Percentiles rank a stretch among this genome's conserved stretches.
Conservation (phyloP, 2,329 filamentous ascomycete species). For the Diaporthe eres region DNA sequence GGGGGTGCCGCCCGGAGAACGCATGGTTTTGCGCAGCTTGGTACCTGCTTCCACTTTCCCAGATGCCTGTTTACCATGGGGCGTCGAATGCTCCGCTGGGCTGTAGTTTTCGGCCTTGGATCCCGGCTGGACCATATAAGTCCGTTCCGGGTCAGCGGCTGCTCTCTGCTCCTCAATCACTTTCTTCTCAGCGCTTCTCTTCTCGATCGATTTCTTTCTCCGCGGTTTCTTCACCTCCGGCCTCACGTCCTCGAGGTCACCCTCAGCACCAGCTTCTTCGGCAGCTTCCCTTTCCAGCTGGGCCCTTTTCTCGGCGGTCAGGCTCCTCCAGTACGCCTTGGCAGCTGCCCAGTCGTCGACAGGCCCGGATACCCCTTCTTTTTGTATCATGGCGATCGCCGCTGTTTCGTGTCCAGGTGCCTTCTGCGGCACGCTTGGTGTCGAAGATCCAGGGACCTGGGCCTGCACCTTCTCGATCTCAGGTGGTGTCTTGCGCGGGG, state of each 20-base stretch:
- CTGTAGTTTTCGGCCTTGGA: conserved; percentile 44
- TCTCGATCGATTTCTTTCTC: conserved; percentile 58
- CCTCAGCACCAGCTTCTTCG: conserved; percentile 66
- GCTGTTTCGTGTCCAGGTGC: conserved; percentile 1
- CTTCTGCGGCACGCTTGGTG: conserved; percentile 8
- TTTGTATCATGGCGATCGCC: background rate
- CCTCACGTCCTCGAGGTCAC: conserved; percentile 57
- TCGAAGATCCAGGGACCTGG: background rate
- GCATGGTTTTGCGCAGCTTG: conserved; percentile 64
- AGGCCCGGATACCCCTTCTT: conserved; percentile 14
- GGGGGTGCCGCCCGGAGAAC: conserved; percentile 47
- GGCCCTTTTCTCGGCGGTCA: conserved; percentile 74
- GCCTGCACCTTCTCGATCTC: conserved; percentile 17
- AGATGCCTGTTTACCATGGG: conserved; percentile 40
- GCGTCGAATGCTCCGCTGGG: conserved; percentile 34
- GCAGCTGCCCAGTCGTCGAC: conserved; percentile 75
- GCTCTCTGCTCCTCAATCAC: conserved; percentile 55
- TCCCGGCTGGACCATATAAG: conserved; percentile 51
- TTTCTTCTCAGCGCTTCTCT: conserved; percentile 56
- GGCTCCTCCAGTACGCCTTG: conserved; percentile 78
- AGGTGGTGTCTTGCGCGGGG: conserved; percentile 52
- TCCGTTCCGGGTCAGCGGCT: conserved; percentile 43
- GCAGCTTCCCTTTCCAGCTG: conserved; percentile 72
- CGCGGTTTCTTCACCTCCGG: conserved; percentile 54
- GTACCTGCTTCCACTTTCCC: conserved; percentile 42